Conservation (phyloP, 2,329 filamentous ascomycete species). For the Thermoascus crustaceus region DNA sequence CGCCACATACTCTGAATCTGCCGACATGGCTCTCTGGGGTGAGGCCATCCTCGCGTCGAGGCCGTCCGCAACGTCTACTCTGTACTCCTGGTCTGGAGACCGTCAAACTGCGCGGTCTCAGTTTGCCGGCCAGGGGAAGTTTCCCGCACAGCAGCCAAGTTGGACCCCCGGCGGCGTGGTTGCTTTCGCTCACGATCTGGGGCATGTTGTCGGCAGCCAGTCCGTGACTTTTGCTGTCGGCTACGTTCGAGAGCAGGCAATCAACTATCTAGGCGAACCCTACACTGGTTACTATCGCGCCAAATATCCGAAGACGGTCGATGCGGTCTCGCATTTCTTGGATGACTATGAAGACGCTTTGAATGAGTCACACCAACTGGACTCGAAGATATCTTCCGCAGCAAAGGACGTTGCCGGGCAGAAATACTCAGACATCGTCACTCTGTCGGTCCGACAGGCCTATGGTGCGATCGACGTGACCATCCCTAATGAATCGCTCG, state of each 20-base stretch:
- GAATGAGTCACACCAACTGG: slow-evolving; percentile 25
- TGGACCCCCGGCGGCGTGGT: slow-evolving; percentile 25
- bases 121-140: slow-evolving; percentile 25
- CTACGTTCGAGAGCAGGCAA: slow-evolving; percentile 31
- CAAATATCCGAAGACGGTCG: slow-evolving; percentile 22
- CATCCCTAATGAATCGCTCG: slow-evolving; percentile 26
- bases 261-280: slow-evolving; percentile 35
- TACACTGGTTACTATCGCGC: slow-evolving; percentile 35
- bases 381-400: slow-evolving; percentile 20
- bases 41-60: slow-evolving; percentile 33
- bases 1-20: slow-evolving; percentile 25
- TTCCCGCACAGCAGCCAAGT: slow-evolving; percentile 15
- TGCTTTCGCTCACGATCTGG: slow-evolving; percentile 34
- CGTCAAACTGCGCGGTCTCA: slow-evolving; percentile 18
- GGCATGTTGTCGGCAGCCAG: slow-evolving; percentile 16
- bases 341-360: slow-evolving; percentile 32
- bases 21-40: slow-evolving; percentile 37
- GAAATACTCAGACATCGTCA: slow-evolving; percentile 36
- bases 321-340: slow-evolving; percentile 32
- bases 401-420: slow-evolving; percentile 24
- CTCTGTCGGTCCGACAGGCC: slow-evolving; percentile 34
- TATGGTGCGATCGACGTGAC: slow-evolving; percentile 35
- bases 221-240: slow-evolving; percentile 37
- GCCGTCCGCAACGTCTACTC: slow-evolving; percentile 14
- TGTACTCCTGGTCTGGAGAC: slow-evolving; percentile 25